Evolutionary conservation across 192 early-diverging fungal species (phyloP).

Genomic region (Hyaloraphidium curvatum): DNA sequence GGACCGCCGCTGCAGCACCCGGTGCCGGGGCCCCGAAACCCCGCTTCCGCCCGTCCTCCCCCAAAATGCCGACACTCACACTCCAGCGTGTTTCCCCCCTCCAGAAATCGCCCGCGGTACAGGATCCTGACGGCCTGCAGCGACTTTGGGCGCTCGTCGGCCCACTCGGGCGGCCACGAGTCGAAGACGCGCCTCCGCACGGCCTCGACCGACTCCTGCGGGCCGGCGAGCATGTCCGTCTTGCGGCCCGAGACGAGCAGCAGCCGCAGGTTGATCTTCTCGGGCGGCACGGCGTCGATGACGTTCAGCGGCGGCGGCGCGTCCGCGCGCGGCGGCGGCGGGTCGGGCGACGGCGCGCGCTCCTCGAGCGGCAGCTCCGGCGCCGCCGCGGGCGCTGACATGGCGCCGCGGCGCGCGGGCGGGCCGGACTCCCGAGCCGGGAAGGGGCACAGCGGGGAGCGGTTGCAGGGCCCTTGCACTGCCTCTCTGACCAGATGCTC

Average conservation of each 20-base stretch:
- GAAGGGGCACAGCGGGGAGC: too few species aligned
- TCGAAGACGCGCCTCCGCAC: slow-evolving; percentile 12
- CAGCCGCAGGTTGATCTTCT: slow-evolving; percentile 22
- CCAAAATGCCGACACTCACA: slow-evolving; percentile 4
- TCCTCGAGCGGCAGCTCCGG: too few species aligned
- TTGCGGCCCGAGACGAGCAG: slow-evolving; percentile 17
- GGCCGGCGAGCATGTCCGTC: slow-evolving; percentile 16
- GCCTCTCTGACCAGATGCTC: too few species aligned
- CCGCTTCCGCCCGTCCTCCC: background rate
- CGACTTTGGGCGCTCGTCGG: slow-evolving; percentile 16
- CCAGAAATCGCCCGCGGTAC: slow-evolving; percentile 21
- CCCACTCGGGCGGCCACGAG: slow-evolving; percentile 21
- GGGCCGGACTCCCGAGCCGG: too few species aligned
- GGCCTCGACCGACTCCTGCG: slow-evolving; percentile 12
- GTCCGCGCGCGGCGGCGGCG: too few species aligned
- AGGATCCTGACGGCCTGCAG: slow-evolving; percentile 13
- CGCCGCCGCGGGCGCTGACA: too few species aligned
- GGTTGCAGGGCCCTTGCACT: too few species aligned
- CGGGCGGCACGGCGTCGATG: too few species aligned
- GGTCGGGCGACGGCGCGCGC: too few species aligned
- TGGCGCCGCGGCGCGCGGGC: too few species aligned
- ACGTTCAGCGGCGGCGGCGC: too few species aligned
- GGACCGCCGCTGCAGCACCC: too few species aligned
- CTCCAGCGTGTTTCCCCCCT: slow-evolving; percentile 9
- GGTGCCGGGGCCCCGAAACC: background rate